These are phyloP conservation scores for Pythium brassicae DNA, from an alignment of 352 stramenopile species.

Conservation along the genomic window DNA sequence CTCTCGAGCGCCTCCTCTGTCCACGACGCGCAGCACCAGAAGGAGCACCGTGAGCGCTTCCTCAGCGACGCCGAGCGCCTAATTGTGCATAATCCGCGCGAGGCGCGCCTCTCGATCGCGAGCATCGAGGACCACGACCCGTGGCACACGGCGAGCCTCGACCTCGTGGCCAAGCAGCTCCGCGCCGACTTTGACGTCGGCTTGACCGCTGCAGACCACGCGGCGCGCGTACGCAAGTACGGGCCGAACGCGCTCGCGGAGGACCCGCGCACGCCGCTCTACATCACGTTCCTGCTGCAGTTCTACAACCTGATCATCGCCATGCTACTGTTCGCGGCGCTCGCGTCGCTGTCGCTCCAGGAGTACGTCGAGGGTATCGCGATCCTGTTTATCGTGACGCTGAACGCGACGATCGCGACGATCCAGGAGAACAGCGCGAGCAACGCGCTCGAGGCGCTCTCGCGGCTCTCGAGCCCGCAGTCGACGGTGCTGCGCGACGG, in stretches of 20 bases:
- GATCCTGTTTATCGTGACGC: constrained; percentile 58
- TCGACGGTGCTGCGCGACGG: constrained; percentile 58
- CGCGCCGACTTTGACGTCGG: not conserved
- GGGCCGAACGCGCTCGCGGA: constrained; percentile 57
- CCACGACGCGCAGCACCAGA: constrained; percentile 6
- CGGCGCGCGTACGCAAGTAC: constrained; percentile 25
- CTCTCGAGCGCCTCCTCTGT: not conserved
- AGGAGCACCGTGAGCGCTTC: constrained; percentile 45
- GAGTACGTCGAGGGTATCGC: constrained; percentile 68
- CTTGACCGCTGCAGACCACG: not conserved
- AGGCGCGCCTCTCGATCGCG: constrained; percentile 40
- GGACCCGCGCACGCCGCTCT: constrained; percentile 49
- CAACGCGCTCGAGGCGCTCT: constrained; percentile 56
- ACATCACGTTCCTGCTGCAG: constrained; percentile 64
- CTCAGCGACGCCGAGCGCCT: constrained; percentile 56
- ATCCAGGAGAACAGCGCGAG: constrained; percentile 57
- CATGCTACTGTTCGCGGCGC: constrained; percentile 52
- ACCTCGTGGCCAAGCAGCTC: not conserved
- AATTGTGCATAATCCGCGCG: constrained; percentile 41
- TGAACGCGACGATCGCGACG: constrained; percentile 61
- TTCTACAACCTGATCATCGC: constrained; percentile 81
- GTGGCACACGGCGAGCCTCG: not conserved
- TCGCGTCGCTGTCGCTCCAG: constrained; percentile 47
- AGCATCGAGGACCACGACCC: constrained; percentile 33
- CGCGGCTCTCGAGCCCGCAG: constrained; percentile 56